Base-by-base conservation (phyloP, 345 rosid species). In the Citrus sp. region DNA sequence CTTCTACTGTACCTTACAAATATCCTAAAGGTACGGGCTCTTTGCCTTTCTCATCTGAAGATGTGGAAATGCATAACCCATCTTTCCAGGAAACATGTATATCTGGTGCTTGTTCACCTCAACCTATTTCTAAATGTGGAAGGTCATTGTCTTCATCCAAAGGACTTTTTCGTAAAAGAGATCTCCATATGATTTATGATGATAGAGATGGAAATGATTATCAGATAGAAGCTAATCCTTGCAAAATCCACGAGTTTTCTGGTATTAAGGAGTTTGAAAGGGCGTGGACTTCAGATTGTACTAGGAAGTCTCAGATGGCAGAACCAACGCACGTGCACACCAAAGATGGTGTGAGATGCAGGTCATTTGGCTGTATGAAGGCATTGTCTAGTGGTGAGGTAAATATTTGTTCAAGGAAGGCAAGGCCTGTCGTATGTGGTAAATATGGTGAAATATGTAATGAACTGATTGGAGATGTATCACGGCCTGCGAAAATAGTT, bases 401-500 rank as follows among this genome's bases (percentile, higher is more conserved):
- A 62, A 77, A 68, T 73, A 71, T 16, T 42, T 61, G 70, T 78
- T 42, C 27, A 46, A 62, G 65, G 72, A 87, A 80, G 64, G 76
- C 70, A 74, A 86, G 70, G 76, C 89, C 92, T 37, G 74, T 87
- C 9, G 89, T 84, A 56, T 87, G 70, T 77, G 92, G 92, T 51
- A 82, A 68, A 62, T 87, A 81, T 66, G 86, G 86, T 74, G 89
- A 87, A 75, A 80, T 87, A 80, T 77, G 70, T 72, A 71, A 67
- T 55, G 80, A 78, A 10, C 78, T 74, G 73, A 73, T 34, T 72
- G 81, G 30, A 25, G 80, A 84, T 79, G 58, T 66, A 54, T 49
- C 72, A 30, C 74, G 64, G 64, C 83, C 82, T 27, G 79, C 65
- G 46, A 89, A 89, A 82, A 78, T 86, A 70, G 74, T 84, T 85